Evolutionary conservation across 2,329 filamentous ascomycete genomes (phyloP), one percentile per base, ranked within the genome.

Genomic region (Fusarium pseudonygamai): DNA sequence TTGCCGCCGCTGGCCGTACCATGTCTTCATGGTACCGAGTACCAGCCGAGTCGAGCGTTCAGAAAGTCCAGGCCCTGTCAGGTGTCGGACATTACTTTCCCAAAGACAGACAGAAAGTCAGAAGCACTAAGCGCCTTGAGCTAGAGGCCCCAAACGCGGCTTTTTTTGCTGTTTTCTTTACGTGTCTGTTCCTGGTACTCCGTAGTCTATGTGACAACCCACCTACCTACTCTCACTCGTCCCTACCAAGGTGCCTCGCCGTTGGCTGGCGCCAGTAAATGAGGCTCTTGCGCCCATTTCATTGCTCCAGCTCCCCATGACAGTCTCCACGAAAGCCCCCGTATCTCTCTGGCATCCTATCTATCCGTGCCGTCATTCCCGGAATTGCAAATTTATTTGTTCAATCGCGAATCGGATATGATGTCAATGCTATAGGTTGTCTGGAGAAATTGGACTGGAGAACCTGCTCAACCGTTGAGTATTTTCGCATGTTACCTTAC

Each of bases 301-400:
- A 63, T 26, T 36, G 61, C 49, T 32, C 49, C 50, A 60, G 46
- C 57, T 73, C 64, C 68, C 68, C 62, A 67, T 58, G 58, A 26
- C 42, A 47, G 60, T 68, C 53, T 43, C 66, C 62, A 52, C 55
- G 66, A 45, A 37, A 34, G 39, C 53, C 56, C 55, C 59, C 63
- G 65, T 67, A 47, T 28, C 46, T 50, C 55, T 56, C 52, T 73
- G 36, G 26, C 57, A 43, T 73, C 62, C 69, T 74, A 76, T 77
- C 67, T 78, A 58, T 75, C 67, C 73, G 76, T 78, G 76, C 76
- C 76, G 76, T 76, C 76, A 70, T 64, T 78, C 72, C 76, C 76
- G 76, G 76, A 61, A 63, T 60, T 64, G 45, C 61, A 52, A 24
- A 37, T 55, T 56, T 24, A 40, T 63, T 32, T 49, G 57, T 59